Percentiles rank a stretch among this genome's conserved stretches.
Conservation (phyloP, 2,329 filamentous ascomycete genomes). For the Hirsutella rhossiliensis region DNA sequence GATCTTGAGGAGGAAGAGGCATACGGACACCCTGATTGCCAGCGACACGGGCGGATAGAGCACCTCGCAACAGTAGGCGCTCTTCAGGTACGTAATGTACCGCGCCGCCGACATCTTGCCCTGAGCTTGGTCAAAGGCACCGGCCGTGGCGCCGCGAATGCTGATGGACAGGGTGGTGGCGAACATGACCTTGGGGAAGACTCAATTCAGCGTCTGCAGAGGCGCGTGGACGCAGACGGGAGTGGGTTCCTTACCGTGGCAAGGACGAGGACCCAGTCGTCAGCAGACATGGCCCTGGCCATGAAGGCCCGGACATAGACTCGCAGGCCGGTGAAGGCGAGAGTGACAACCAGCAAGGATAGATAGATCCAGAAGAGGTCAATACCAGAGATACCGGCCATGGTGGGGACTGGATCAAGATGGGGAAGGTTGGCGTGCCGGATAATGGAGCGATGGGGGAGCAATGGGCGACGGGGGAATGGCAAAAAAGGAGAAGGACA, state of each 20-base stretch:
- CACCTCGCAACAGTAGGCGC: constrained; percentile 2
- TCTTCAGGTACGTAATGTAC: neutral
- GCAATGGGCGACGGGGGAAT: neutral
- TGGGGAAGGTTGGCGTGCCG: too few relatives aligned
- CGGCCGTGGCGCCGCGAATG: constrained; percentile 1
- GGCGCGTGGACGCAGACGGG: too few relatives aligned
- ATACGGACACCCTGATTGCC: constrained; percentile 3
- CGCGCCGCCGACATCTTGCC: neutral
- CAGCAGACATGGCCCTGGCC: neutral
- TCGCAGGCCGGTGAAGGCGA: constrained; percentile 23
- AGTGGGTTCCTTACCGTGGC: neutral
- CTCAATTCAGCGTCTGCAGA: neutral
- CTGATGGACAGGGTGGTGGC: neutral
- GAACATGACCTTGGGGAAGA: neutral
- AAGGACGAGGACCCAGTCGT: constrained; percentile 2
- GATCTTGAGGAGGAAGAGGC: constrained; percentile 3
- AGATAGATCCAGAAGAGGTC: constrained; percentile 10
- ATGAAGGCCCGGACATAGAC: constrained; percentile 2
- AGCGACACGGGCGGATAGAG: constrained; percentile 2
- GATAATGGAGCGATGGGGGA: too few relatives aligned
- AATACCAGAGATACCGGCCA: constrained; percentile 12
- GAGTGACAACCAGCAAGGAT: constrained; percentile 19
- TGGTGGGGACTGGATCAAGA: constrained; percentile 11
- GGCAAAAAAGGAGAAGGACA: neutral
- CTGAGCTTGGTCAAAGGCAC: neutral